These are phyloP conservation scores for Marsdenia floribunda DNA, from an alignment of 257 asterid species.

Conservation along the genomic window DNA sequence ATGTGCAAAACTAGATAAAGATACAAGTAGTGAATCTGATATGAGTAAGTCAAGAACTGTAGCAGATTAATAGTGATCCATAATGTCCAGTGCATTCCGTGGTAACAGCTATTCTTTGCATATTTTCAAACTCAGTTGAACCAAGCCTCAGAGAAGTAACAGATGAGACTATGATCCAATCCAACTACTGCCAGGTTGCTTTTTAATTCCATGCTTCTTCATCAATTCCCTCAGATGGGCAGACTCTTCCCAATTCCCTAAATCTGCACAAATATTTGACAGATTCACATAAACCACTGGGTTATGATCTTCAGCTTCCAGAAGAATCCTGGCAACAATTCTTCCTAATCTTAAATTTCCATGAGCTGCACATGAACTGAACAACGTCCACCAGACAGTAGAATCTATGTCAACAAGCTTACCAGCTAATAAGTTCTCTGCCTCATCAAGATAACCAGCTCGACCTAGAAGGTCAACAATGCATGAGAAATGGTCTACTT, in stretches of 20 bases:
- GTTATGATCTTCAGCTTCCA: constrained; percentile 51
- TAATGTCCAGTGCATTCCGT: neutral
- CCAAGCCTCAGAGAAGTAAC: no score
- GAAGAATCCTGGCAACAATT: constrained; percentile 47
- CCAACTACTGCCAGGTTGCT: constrained; percentile 82
- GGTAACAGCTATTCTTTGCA: neutral
- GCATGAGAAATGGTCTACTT: constrained; percentile 62
- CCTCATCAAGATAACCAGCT: constrained; percentile 67
- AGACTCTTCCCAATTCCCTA: constrained; percentile 77
- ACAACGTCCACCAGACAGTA: constrained; percentile 70
- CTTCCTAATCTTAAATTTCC: constrained; percentile 59
- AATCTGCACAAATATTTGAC: constrained; percentile 72
- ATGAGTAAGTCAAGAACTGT: neutral
- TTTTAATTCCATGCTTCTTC: constrained; percentile 45
- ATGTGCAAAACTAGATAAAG: neutral
- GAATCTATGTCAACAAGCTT: constrained; percentile 41
- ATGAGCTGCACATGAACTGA: constrained; percentile 65
- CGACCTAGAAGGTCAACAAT: constrained; percentile 66
- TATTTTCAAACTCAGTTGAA: neutral
- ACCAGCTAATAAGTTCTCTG: constrained; percentile 44
- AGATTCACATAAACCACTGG: constrained; percentile 57
- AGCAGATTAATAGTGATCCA: neutral
- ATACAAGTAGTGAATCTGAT: neutral
- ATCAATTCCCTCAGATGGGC: constrained; percentile 64
- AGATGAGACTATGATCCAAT: constrained; percentile 30